These are phyloP conservation scores for Rhynchospora pubera DNA, from an alignment of 176 grass and related monocot species.

Conservation along the genomic window DNA sequence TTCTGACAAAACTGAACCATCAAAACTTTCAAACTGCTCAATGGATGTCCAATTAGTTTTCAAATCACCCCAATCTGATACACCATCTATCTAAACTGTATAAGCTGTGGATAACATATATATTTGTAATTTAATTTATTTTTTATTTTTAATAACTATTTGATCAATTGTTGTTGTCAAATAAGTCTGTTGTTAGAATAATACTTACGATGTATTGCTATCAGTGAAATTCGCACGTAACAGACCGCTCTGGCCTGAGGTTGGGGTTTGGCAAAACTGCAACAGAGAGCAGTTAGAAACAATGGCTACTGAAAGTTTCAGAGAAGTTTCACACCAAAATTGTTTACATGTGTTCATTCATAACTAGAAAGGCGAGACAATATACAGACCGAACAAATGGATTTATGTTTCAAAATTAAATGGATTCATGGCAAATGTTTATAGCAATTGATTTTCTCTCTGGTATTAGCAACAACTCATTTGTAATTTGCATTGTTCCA, in stretches of 20 bases:
- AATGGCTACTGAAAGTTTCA: neutral
- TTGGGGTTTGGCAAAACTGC: slow-evolving; percentile 37
- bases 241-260: slow-evolving; percentile 45
- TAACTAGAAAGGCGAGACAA: neutral
- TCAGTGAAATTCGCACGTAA: slow-evolving; percentile 42
- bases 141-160: no score
- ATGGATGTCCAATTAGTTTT: no score
- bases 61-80: no score
- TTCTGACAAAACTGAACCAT: no score
- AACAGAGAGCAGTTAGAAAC: neutral
- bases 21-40: no score
- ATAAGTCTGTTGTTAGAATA: neutral
- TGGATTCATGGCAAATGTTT: neutral
- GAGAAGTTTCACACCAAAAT: neutral
- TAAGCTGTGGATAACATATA: no score
- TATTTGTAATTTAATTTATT: no score
- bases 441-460: neutral
- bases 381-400: neutral
- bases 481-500: neutral
- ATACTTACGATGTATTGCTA: neutral
- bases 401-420: neutral
- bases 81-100: no score
- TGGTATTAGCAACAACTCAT: neutral
- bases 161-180: no score
- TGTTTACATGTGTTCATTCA: slow-evolving; percentile 16